Evolutionary conservation across 2,329 filamentous ascomycete species (phyloP).

Genomic region (Calonectria pteridis): DNA sequence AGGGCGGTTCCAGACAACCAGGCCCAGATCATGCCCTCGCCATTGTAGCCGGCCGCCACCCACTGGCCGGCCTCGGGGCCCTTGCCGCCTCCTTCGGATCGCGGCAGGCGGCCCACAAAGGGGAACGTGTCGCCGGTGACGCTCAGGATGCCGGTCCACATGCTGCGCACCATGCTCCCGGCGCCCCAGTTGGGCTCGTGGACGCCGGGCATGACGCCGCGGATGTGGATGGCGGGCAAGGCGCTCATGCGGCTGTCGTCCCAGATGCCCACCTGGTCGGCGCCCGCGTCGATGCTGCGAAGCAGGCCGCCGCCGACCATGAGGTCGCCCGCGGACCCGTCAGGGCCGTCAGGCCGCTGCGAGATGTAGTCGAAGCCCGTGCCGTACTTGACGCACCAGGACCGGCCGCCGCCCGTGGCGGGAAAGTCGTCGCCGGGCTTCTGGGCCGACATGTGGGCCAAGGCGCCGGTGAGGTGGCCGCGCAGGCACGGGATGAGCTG

Average conservation of each 20-base stretch:
- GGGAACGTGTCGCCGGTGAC: conserved; percentile 62
- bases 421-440: conserved; percentile 53
- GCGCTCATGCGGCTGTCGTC: conserved; percentile 59
- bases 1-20: conserved; percentile 64
- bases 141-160: conserved; percentile 65
- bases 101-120: conserved; percentile 61
- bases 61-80: conserved; percentile 56
- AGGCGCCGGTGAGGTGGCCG: conserved; percentile 57
- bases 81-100: conserved; percentile 8
- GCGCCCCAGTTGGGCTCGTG: conserved; percentile 55
- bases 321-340: conserved; percentile 56
- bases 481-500: conserved; percentile 64
- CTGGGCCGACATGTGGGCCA: conserved; percentile 66
- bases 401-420: conserved; percentile 49
- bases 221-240: conserved; percentile 53
- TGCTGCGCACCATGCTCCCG: conserved; percentile 49
- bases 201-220: conserved; percentile 57
- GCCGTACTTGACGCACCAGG: conserved; percentile 64
- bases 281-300: conserved; percentile 55
- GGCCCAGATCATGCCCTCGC: conserved; percentile 66
- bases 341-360: conserved; percentile 53
- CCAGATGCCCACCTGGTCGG: conserved; percentile 60
- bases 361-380: conserved; percentile 66
- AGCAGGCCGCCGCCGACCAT: conserved; percentile 68
- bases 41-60: conserved; percentile 64